Evolutionary conservation across 2,329 filamentous ascomycete genomes (phyloP).

Genomic region (Blastomyces parvus): DNA sequence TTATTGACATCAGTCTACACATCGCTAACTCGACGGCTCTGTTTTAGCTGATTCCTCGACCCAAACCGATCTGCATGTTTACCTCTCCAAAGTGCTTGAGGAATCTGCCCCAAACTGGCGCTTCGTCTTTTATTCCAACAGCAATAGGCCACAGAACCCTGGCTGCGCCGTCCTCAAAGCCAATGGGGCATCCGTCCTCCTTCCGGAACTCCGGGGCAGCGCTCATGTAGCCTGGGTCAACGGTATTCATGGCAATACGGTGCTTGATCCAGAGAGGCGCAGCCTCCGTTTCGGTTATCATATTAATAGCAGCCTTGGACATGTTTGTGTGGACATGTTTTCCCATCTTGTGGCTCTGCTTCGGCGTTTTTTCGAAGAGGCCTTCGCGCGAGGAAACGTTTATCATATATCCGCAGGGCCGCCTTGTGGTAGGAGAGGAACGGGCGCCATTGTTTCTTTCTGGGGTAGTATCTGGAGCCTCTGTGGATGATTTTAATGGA

Average conservation of each 20-base stretch:
- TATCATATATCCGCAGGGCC: constrained; percentile 23
- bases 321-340: constrained; percentile 35
- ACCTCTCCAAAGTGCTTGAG: constrained; percentile 21
- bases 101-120: constrained; percentile 17
- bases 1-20: not conserved
- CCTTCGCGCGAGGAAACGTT: constrained; percentile 32
- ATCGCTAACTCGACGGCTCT: not conserved
- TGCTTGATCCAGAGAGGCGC: constrained; percentile 22
- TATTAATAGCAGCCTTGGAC: constrained; percentile 35
- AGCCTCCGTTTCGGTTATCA: constrained; percentile 35
- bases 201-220: constrained; percentile 26
- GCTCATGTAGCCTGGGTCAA: constrained; percentile 34
- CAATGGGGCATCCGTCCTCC: constrained; percentile 26
- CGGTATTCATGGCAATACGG: constrained; percentile 31
- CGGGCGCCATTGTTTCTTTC: not conserved
- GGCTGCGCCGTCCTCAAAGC: constrained; percentile 32
- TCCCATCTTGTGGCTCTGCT: constrained; percentile 22
- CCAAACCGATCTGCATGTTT: not conserved
- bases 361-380: constrained; percentile 22
- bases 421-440: not conserved
- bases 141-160: constrained; percentile 31
- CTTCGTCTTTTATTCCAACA: constrained; percentile 16
- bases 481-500: not conserved
- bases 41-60: not conserved
- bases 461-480: not conserved